Base-by-base conservation (phyloP, 148 eudicot species). In the Rhododendron mucronatum region DNA sequence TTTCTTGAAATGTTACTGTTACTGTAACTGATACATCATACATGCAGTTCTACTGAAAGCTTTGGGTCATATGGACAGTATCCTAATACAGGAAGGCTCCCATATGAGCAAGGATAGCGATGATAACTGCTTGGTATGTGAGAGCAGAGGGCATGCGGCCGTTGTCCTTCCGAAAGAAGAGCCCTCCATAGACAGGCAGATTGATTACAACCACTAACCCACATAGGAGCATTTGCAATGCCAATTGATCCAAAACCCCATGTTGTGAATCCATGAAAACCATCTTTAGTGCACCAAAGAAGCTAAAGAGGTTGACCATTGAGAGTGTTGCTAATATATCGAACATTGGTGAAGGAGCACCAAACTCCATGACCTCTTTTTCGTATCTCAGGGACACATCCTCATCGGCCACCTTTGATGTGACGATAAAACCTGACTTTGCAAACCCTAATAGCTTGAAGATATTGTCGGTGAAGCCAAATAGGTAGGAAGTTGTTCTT, bases 291-390 rank as follows among this genome's bases (percentile, higher is more conserved):
- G 80, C 33, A 21, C 76, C 80, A 26, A 83, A 37, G 18, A 93
- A 82, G 26, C 90, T 65, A 51, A 92, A 82, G 26, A 93, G 82
- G 76, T 92, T 92, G 33, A 92, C 11, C 33, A 92, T 28, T 12
- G 93, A 91, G 18, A 93, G 65, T 23, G 91, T 80, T 30, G 89
- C 86, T 80, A 94, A n/a, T 67, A 91, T 41, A 44, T 83, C 87
- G 86, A 93, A 85, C 94, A 92, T 93, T 1, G 91, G 91, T 21
- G 95, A 92, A 79, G 87, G 57, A 8, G 76, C 86, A 16, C 97
- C 93, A 55, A 93, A 94, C 84, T 94, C 97, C 90, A 94, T 90
- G 18, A 88, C 80, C 51, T 90, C 95, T 45, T 86, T 87, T 50
- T 87, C 76, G 45, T 92, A 93, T 83, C 97, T 91, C 47, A 81